Base-by-base conservation (phyloP, 108 stramenopile genomes). In the Nitzschia palea region DNA sequence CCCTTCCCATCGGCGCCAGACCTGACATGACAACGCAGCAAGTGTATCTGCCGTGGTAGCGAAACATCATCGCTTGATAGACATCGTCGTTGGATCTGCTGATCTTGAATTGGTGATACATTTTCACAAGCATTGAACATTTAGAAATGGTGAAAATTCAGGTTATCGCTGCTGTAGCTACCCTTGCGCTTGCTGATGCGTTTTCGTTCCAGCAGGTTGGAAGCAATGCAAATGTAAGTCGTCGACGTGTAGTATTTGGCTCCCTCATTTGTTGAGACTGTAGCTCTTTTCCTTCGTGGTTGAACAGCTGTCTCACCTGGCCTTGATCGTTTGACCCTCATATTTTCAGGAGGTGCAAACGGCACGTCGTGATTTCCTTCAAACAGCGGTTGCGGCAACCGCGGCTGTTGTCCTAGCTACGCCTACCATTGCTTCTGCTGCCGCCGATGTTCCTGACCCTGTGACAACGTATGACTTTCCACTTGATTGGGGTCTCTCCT, bases 401-500 rank as follows among this genome's bases (percentile, higher is more conserved):
- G 74, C 84, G 27, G 85, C 86, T 22, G 57, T 83, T 14, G 50
- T 82, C 36, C 35, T 76, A 22, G 66, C 74, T 28, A 43, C 77
- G 36, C 85, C 88, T 20, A 57, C 56, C 18, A 51, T 78, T 3
- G 83, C 86, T 18, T 78, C 74, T 22, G 88, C 88, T 29, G 93
- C 84, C 43, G 62, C 89, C 3, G 85, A 77, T 26, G 89, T 93
- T 44, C 93, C 93, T 9, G 75, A 78, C 27, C 93, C 90, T 55
- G 36, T 82, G n/a, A 86, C 74, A 27, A 67, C 75, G 15, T 94
- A 89, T 76, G 56, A 54, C 0, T 95, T 90, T 73, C 95, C 95
- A 26, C 52, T 65, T 17, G 79, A 94, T 66, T 96, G 90, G 91
- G 95, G 93, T 30, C 85, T 96, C 42, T 71, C 88, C 42, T 89